These are phyloP conservation scores for Cytidiella melzeri DNA, from an alignment of 768 basidiomycete genomes.

Conservation along the genomic window DNA sequence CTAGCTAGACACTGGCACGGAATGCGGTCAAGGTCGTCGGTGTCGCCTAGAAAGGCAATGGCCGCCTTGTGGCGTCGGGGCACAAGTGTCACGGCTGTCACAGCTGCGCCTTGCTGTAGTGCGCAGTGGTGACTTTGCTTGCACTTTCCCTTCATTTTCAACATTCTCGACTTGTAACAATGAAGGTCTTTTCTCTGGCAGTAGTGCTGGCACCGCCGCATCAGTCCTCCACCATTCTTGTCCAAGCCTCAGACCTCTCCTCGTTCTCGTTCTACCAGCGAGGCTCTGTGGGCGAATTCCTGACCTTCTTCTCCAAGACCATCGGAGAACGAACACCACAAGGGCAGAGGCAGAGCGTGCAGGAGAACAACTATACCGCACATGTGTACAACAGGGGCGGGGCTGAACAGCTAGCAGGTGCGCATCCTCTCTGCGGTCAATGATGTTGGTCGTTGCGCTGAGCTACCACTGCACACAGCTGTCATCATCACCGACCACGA, in stretches of 20 bases:
- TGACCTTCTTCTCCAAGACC: constrained; percentile 91
- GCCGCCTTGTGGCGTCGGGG: background rate
- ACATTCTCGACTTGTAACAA: constrained; percentile 25
- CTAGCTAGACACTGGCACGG: no score
- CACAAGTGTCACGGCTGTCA: background rate
- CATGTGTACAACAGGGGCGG: constrained; percentile 92
- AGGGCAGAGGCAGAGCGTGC: constrained; percentile 88
- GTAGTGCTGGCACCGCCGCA: constrained; percentile 63
- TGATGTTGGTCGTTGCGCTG: no score
- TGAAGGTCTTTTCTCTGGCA: constrained; percentile 87
- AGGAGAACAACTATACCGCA: constrained; percentile 89
- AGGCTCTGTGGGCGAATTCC: constrained; percentile 83
- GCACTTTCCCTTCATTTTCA: background rate
- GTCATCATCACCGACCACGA: constrained; percentile 94
- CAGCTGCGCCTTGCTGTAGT: no score
- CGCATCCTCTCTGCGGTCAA: no score
- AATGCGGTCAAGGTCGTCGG: background rate
- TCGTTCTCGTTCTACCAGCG: constrained; percentile 93
- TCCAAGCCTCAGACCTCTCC: constrained; percentile 71
- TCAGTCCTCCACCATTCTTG: constrained; percentile 57
- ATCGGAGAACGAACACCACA: constrained; percentile 82
- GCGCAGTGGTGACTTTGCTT: no score
- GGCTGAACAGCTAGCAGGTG: constrained; percentile 80
- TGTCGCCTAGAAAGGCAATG: background rate
- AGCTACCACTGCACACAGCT: no score